Conservation (phyloP, 2,329 filamentous ascomycete genomes). For the Ophiostoma tasmaniense region DNA sequence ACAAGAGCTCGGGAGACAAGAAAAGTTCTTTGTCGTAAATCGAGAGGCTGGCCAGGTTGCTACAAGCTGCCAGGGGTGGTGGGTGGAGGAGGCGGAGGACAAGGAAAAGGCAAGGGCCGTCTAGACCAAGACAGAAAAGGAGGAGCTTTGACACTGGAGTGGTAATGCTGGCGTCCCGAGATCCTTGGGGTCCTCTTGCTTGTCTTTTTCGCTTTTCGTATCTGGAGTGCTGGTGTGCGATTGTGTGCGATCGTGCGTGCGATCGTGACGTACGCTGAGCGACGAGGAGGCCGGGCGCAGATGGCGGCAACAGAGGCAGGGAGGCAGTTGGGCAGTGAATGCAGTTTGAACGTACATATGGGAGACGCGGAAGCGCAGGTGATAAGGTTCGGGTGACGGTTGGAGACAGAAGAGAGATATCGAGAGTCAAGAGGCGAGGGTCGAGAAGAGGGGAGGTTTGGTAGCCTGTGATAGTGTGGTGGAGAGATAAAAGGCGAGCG, state of each 20-base stretch:
- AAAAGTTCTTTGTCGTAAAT: slow-evolving; percentile 7
- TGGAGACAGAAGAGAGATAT: not conserved
- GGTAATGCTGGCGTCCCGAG: not conserved
- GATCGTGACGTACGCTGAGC: not conserved
- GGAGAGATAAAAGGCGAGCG: slow-evolving; percentile 8
- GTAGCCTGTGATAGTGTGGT: not conserved
- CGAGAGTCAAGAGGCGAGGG: not conserved
- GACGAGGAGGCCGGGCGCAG: slow-evolving; percentile 1
- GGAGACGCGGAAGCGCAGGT: not conserved
- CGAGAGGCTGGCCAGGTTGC: slow-evolving; percentile 11
- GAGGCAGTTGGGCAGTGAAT: not conserved
- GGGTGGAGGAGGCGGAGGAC: not conserved
- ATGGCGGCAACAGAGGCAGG: not conserved
- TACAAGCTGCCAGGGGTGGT: slow-evolving; percentile 1
- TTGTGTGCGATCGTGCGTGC: not conserved
- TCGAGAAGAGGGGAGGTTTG: slow-evolving; percentile 8
- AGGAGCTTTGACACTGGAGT: not conserved
- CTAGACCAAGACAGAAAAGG: not conserved
- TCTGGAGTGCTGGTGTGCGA: not conserved
- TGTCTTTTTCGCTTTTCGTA: not conserved
- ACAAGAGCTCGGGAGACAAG: not conserved
- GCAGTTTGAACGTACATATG: not conserved
- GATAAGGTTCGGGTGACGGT: not conserved
- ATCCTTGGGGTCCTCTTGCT: too few species aligned
- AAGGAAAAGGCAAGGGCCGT: not conserved